These are phyloP conservation scores for Cyberlindnera meyerae DNA, from an alignment of 805 yeast genomes.

Conservation along the genomic window DNA sequence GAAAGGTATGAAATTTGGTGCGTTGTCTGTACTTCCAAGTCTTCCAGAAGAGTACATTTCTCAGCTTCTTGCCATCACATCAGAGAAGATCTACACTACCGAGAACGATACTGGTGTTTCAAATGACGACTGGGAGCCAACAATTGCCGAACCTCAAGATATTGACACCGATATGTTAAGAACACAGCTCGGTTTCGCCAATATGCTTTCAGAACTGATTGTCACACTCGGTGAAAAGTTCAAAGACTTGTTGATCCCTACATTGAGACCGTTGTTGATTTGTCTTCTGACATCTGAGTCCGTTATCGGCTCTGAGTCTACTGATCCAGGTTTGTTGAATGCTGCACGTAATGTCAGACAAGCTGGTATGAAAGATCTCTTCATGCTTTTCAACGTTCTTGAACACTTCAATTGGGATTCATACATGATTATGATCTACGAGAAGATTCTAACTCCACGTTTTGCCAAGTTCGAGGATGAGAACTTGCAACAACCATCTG, in stretches of 20 bases:
- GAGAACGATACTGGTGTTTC: constrained; percentile 20
- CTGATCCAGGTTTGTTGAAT: constrained; percentile 20
- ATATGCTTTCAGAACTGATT: constrained; percentile 51
- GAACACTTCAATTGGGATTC: constrained; percentile 57
- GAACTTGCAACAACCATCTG: constrained; percentile 79
- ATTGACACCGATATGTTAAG: constrained; percentile 35
- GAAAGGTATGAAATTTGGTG: constrained; percentile 66
- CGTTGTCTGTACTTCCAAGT: constrained; percentile 57
- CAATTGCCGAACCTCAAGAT: constrained; percentile 18
- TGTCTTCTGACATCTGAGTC: constrained; percentile 50
- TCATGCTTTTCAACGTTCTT: constrained; percentile 47
- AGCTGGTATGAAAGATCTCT: constrained; percentile 60
- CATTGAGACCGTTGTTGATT: constrained; percentile 33
- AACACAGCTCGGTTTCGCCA: constrained; percentile 60
- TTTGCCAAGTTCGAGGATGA: constrained; percentile 64
- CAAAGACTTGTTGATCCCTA: constrained; percentile 35
- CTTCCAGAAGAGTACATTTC: constrained; percentile 47
- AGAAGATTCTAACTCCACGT: constrained; percentile 56
- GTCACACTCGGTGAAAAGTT: constrained; percentile 55
- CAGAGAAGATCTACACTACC: constrained; percentile 44
- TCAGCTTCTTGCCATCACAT: constrained; percentile 59
- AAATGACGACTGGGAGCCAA: constrained; percentile 14
- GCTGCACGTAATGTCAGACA: constrained; percentile 59
- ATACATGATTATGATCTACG: constrained; percentile 46
- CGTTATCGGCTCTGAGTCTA: constrained; percentile 23